Percentiles rank a stretch among this genome's conserved stretches.
Conservation (phyloP, 73 alveolate genomes). For the Paramecium primaurelia region DNA sequence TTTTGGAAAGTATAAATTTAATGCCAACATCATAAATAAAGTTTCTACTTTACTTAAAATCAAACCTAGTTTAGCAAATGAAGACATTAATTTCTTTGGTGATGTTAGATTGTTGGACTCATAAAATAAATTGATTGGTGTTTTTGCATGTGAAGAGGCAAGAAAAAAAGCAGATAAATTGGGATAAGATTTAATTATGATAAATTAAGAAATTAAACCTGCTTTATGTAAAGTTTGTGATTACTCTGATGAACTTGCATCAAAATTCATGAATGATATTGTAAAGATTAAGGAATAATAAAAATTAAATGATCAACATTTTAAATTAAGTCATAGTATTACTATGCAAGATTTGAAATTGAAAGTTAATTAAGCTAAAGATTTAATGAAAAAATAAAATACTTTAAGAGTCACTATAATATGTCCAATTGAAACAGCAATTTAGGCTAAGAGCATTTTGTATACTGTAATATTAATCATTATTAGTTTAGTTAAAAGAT, state of each 20-base stretch:
- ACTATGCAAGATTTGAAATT: background rate
- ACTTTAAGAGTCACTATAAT: background rate
- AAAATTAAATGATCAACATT: background rate
- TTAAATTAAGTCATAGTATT: background rate
- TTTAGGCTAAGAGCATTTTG: constrained; percentile 6
- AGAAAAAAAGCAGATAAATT: constrained; percentile 4
- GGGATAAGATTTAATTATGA: background rate
- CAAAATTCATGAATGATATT: background rate
- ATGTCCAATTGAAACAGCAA: background rate
- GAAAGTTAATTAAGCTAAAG: constrained; percentile 2
- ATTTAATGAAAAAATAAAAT: background rate
- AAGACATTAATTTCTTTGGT: constrained; percentile 2
- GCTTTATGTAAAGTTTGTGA: constrained; percentile 28
- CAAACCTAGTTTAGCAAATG: background rate
- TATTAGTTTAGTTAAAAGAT: background rate
- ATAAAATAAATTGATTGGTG: constrained; percentile 36
- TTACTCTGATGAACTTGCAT: constrained; percentile 39
- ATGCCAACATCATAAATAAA: background rate
- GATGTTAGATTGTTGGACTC: constrained; percentile 29
- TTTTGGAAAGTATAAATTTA: constrained; percentile 18
- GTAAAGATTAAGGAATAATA: background rate
- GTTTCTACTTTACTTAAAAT: background rate
- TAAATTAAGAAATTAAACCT: constrained; percentile 18
- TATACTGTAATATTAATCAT: background rate
- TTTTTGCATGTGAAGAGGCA: constrained; percentile 35